Percentiles rank a stretch among this genome's conserved stretches.
Evolutionary conservation across 2,329 filamentous ascomycete genomes (phyloP).

Genomic region (Monilinia laxa): DNA sequence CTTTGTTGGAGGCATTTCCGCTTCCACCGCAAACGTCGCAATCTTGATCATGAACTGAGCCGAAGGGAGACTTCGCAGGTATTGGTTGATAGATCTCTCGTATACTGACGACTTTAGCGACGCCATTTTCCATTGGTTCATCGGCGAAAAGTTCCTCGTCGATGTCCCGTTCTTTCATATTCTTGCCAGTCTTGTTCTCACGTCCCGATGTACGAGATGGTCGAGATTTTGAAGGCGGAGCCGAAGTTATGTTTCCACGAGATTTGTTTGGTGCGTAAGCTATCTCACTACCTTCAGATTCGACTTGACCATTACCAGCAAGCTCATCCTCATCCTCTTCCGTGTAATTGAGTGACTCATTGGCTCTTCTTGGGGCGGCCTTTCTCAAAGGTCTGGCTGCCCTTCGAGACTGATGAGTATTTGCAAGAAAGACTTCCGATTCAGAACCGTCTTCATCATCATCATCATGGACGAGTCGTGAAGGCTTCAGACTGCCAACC

Average conservation of each 20-base stretch:
- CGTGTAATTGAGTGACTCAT: constrained; percentile 6
- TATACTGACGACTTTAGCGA: constrained; percentile 60
- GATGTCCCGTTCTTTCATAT: constrained; percentile 51
- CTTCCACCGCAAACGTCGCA: constrained; percentile 71
- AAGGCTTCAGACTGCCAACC: constrained; percentile 26
- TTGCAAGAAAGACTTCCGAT: constrained; percentile 2
- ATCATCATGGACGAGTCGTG: constrained; percentile 25
- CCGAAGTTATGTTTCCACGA: constrained; percentile 5
- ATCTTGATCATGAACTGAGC: constrained; percentile 62
- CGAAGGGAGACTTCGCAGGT: constrained; percentile 64
- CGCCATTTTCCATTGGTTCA: constrained; percentile 47
- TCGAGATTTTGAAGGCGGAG: constrained; percentile 7
- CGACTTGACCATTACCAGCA: constrained; percentile 27
- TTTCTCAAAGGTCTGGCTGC: constrained; percentile 27
- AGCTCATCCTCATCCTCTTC: constrained; percentile 35
- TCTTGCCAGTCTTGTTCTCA: constrained; percentile 39
- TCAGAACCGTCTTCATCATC: constrained; percentile 22
- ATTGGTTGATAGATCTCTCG: constrained; percentile 72
- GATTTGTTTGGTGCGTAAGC: constrained; percentile 49
- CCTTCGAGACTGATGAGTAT: constrained; percentile 20
- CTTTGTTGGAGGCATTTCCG: constrained; percentile 57
- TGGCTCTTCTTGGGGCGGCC: constrained; percentile 25
- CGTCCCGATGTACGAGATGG: constrained; percentile 41
- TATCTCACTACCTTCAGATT: constrained; percentile 49
- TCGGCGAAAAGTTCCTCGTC: constrained; percentile 50